Conservation (phyloP, 108 stramenopile genomes). For the Poteriospumella lacustris region DNA sequence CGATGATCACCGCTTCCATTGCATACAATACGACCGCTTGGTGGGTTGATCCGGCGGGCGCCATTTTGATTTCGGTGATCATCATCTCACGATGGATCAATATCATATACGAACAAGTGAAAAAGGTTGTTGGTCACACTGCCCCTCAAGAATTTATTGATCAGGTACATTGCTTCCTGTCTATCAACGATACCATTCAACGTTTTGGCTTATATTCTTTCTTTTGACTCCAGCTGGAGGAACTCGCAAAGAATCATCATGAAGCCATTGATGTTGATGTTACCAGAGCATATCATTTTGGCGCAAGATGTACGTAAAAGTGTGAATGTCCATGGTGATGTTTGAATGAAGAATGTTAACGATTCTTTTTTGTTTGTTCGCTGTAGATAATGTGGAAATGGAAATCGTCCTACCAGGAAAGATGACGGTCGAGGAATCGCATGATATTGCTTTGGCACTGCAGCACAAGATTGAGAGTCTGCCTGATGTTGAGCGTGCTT, state of each 20-base stretch:
- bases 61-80: constrained; percentile 76
- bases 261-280: constrained; percentile 72
- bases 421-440: constrained; percentile 70
- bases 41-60: constrained; percentile 83
- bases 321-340: no score
- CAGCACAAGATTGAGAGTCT: constrained; percentile 83
- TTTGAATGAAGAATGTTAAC: no score
- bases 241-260: constrained; percentile 73
- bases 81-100: constrained; percentile 81
- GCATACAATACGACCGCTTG: no score
- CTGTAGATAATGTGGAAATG: constrained; percentile 87
- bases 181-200: no score
- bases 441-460: constrained; percentile 87
- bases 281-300: constrained; percentile 84
- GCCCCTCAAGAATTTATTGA: constrained; percentile 80
- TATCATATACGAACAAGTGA: constrained; percentile 79
- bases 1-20: constrained; percentile 69
- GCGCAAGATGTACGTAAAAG: constrained; percentile 82
- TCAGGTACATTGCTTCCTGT: no score
- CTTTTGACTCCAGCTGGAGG: no score
- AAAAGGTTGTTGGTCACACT: constrained; percentile 78
- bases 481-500: constrained; percentile 84
- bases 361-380: no score
- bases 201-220: no score
- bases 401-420: constrained; percentile 78